Conservation (phyloP, 2,329 filamentous ascomycete genomes). For the Pezizomycotina sp. region DNA sequence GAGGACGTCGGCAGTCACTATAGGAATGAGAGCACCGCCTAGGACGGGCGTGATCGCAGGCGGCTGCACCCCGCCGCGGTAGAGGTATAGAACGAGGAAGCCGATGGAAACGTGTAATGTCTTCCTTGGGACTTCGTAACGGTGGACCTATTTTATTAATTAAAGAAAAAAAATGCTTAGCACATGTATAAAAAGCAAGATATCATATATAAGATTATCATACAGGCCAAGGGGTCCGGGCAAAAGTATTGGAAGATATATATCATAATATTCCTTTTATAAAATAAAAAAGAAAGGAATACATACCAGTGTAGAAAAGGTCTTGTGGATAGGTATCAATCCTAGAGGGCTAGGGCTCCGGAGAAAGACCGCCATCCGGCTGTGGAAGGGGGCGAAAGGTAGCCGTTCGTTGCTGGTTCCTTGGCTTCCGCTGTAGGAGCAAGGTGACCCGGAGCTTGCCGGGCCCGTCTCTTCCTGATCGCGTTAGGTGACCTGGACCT, state of each 20-base stretch:
- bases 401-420: too few relatives aligned
- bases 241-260: not conserved
- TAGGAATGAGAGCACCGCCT: constrained; percentile 64
- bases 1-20: constrained; percentile 63
- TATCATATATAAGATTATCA: constrained; percentile 1
- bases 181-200: not conserved
- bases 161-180: not conserved
- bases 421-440: not conserved
- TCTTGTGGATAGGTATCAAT: constrained; percentile 82
- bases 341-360: constrained; percentile 84
- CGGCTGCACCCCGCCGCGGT: constrained; percentile 61
- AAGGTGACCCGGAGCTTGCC: not conserved
- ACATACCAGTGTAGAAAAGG: constrained; percentile 70
- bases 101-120: constrained; percentile 88
- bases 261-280: not conserved
- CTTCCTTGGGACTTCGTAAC: constrained; percentile 92
- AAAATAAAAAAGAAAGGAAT: not conserved
- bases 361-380: constrained; percentile 66
- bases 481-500: constrained; percentile 14
- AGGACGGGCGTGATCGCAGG: constrained; percentile 67
- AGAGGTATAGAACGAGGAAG: constrained; percentile 78
- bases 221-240: not conserved
- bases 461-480: not conserved
- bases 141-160: constrained; percentile 42
- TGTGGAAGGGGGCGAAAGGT: constrained; percentile 12